These are phyloP conservation scores for Solanum verrucosum DNA, from an alignment of 257 asterid species.

Conservation along the genomic window DNA sequence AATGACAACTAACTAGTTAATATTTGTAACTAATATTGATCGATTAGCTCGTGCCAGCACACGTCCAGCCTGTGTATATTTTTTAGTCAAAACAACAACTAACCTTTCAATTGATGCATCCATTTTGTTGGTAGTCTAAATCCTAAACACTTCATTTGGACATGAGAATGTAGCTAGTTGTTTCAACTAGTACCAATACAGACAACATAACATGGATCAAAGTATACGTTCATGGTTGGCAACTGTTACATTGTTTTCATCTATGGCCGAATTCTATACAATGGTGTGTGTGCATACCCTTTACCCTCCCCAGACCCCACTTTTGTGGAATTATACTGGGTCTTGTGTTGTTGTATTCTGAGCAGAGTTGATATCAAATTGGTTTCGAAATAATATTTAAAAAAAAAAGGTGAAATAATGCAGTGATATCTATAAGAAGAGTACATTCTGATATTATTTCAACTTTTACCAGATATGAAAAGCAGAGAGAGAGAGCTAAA, in stretches of 20 bases:
- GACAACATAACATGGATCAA: background rate
- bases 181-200: background rate
- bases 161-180: background rate
- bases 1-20: too few species aligned
- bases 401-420: background rate
- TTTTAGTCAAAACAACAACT: too few species aligned
- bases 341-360: too few species aligned
- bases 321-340: too few species aligned
- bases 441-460: background rate
- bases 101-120: background rate
- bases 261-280: background rate
- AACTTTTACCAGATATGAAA: background rate
- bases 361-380: too few species aligned
- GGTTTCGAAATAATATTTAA: background rate
- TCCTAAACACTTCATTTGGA: background rate
- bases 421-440: background rate
- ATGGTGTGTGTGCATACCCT: too few species aligned
- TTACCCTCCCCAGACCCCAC: too few species aligned
- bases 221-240: background rate
- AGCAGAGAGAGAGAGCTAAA: background rate
- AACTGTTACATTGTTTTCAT: background rate
- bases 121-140: background rate
- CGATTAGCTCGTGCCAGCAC: too few species aligned
- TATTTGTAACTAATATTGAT: too few species aligned
- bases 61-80: too few species aligned